Base-by-base conservation (phyloP, 2,329 filamentous ascomycete genomes). In the Alternaria panax region DNA sequence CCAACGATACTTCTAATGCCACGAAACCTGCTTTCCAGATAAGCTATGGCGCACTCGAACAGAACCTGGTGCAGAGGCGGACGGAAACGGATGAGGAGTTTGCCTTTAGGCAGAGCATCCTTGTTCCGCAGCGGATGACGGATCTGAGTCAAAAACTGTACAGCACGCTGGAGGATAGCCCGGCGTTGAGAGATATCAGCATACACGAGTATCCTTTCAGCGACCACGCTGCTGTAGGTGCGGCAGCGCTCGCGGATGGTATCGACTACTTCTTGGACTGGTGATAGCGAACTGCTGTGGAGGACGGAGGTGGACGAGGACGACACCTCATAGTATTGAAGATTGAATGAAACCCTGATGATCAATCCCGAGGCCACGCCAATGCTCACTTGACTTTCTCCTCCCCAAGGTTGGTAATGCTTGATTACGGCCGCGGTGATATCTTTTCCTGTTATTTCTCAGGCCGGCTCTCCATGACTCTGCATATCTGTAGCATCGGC, bases 251-350 rank as follows among this genome's bases (percentile, higher is more conserved):
- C 20, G 51, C 59, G 12, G 74, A 77, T 61, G 73, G 73, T 6
- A 68, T 76, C 43, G 73, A 76, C 41, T 77, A 75, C 47, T 77
- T 77, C 43, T 48, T 73, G 24, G 71, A 75, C 32, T 73, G 69
- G 70, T 74, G 51, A 55, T 16, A 20, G 56, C 24, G 6, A 52
- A 57, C 41, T 38, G 36, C 34, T 53, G 54, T 32, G 27, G 28
- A 42, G 43, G 16, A 28, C n/a, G 12, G 46, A 20, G 38, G 18
- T 42, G 20, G 22, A 32, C 8, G 41, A 24, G 34, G 42, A 32
- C 28, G 24, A 18, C 28, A 46, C 38, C 16, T 36, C 16, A 24
- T 40, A 27, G n/a, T n/a, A n/a, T n/a, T 30, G 24, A 30, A 32
- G 45, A 34, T 22, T 40, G 42, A 34, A 47, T 54, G 34, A 38